Evolutionary conservation across 1,284 basidiomycete species (phyloP).

Genomic region (Heimioporus retisporus): DNA sequence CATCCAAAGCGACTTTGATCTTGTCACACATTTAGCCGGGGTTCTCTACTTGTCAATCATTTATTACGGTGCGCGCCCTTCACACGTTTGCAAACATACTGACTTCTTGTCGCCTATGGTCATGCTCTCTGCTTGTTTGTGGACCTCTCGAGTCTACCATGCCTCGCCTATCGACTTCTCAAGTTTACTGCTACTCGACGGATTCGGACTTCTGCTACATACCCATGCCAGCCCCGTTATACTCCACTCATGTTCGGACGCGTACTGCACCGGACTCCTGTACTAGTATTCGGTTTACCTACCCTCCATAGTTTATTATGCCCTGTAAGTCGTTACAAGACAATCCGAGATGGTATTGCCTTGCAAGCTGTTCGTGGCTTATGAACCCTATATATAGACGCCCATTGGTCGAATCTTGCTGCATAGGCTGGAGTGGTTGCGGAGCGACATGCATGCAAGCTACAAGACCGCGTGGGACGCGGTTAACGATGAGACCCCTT

Average conservation of each 20-base stretch:
- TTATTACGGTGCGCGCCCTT: too few species aligned
- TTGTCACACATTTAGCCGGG: not conserved
- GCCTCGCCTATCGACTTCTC: too few species aligned
- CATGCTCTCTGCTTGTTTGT: too few species aligned
- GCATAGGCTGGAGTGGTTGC: constrained; percentile 41
- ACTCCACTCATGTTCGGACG: not conserved
- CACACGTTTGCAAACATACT: not conserved
- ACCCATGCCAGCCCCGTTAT: not conserved
- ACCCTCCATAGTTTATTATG: not conserved
- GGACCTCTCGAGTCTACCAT: too few species aligned
- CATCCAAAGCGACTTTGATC: not conserved
- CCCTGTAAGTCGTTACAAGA: not conserved
- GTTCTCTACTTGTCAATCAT: not conserved
- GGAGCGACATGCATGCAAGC: too few species aligned
- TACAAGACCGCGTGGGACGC: too few species aligned
- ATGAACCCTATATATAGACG: constrained; percentile 50
- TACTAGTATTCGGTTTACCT: not conserved
- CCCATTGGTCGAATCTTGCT: constrained; percentile 67
- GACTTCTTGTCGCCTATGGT: not conserved
- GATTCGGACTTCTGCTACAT: too few species aligned
- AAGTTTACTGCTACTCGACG: too few species aligned
- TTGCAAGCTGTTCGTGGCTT: not conserved
- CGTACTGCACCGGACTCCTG: not conserved
- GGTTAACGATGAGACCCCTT: too few species aligned
- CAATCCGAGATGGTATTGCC: not conserved